Conservation (phyloP, 2,329 filamentous ascomycete species). For the Elsinoe ampelina region DNA sequence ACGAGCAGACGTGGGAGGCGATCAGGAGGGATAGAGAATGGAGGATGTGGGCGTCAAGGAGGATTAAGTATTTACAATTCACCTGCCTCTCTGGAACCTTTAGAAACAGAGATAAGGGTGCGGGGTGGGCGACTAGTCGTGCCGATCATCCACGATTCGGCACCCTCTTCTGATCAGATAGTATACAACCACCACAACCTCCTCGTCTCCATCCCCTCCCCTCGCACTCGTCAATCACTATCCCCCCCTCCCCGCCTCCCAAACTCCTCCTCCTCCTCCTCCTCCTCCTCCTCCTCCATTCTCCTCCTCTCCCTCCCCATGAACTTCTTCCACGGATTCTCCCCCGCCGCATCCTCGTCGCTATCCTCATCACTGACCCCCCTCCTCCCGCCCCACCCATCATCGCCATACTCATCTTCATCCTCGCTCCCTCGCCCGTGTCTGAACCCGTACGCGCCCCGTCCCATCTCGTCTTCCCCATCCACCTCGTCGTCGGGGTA, state of each 20-base stretch:
- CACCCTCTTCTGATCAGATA: not conserved
- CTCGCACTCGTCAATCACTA: not conserved
- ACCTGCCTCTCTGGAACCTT: not conserved
- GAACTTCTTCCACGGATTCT: constrained; percentile 25
- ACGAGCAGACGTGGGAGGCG: too few relatives aligned
- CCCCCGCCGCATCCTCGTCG: constrained; percentile 21
- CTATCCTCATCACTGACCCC: constrained; percentile 20
- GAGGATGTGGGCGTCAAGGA: too few relatives aligned
- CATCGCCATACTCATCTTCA: constrained; percentile 24
- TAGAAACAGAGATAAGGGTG: constrained; percentile 6
- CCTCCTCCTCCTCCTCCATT: constrained; percentile 5
- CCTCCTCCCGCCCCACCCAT: constrained; percentile 17
- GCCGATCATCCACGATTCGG: not conserved
- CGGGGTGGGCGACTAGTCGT: not conserved
- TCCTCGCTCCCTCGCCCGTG: constrained; percentile 29
- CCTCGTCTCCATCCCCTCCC: not conserved
- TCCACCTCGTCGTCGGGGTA: constrained; percentile 73
- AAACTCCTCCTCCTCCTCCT: constrained; percentile 13
- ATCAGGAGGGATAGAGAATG: too few relatives aligned
- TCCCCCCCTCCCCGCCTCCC: not conserved
- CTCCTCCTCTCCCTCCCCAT: constrained; percentile 12
- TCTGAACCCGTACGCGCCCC: constrained; percentile 34
- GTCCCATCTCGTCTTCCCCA: constrained; percentile 56
- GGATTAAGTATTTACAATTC: not conserved
- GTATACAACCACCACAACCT: not conserved